phyloP scores from a whole-genome alignment of 2,329 filamentous ascomycete species.

The Exophiala sideris region DNA sequence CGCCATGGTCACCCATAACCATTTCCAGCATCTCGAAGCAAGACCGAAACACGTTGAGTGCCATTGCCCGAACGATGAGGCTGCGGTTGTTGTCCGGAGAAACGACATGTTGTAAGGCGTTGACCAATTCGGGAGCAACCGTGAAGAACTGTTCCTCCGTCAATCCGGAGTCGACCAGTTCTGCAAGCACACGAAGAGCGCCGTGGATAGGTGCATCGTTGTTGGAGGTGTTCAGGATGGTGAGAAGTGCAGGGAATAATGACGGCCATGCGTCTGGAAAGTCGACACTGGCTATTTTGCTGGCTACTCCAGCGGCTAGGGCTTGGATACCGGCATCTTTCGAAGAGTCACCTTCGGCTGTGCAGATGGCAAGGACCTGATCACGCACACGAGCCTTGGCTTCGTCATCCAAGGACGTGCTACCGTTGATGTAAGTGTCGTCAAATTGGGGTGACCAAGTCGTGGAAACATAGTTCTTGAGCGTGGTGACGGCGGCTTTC shows the following conservation, averaged over 20 bases:
- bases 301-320: slow-evolving; percentile 75
- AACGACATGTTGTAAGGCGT: slow-evolving; percentile 77
- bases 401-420: slow-evolving; percentile 66
- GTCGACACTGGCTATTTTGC: slow-evolving; percentile 90
- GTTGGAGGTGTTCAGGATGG: slow-evolving; percentile 67
- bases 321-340: slow-evolving; percentile 21
- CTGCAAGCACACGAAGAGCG: slow-evolving; percentile 78
- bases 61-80: slow-evolving; percentile 73
- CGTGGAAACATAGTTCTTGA: slow-evolving; percentile 78
- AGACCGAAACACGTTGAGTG: slow-evolving; percentile 82
- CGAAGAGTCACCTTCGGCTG: slow-evolving; percentile 54
- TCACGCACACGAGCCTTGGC: slow-evolving; percentile 71
- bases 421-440: slow-evolving; percentile 58
- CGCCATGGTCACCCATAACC: slow-evolving; percentile 88
- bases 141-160: slow-evolving; percentile 93
- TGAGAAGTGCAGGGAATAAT: slow-evolving; percentile 75
- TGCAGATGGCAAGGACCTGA: slow-evolving; percentile 71
- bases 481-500: slow-evolving; percentile 74
- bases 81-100: slow-evolving; percentile 67
- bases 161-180: slow-evolving; percentile 89
- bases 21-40: slow-evolving; percentile 97
- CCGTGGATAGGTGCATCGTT: slow-evolving; percentile 81
- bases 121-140: slow-evolving; percentile 80
- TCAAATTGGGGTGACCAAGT: slow-evolving; percentile 79
- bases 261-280: slow-evolving; percentile 95